Evolutionary conservation across 78 protist species (phyloP), one percentile per base, ranked within the genome.

Genomic region (Dictyostelium purpureum): DNA sequence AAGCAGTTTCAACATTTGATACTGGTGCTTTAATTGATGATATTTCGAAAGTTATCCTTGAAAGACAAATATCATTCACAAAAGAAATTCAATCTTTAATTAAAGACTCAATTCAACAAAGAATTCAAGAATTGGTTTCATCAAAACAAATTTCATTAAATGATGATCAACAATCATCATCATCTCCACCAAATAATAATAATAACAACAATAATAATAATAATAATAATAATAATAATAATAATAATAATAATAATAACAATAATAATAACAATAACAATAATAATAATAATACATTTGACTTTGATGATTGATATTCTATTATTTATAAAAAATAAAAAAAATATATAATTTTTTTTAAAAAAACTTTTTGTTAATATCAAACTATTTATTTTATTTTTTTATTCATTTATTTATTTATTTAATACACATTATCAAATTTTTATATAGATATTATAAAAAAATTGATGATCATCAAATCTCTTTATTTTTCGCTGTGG

Each of bases 1-100:
- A 49, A 40, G 79, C 75, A 33, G 56, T 43, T 24, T 52, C 47
- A n/a, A 73, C 91, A 57, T 85, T 85, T 14, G 91, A 85, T 59
- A 85, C 78, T 19, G 66, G 73, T 73, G 49, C 49, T 4, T 54
- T 85, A 0, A 38, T 85, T 26, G 91, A 85, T 12, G 91, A 85
- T n/a, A 33, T 85, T 26, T 85, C 91, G 28, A 85, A 73, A 59
- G 24, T 65, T 5, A 85, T 85, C 31, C 26, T 73, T 6, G 91
- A 85, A 66, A 85, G 65, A 59, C 91, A 85, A 73, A 16, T 85
- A 3, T 61, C 43, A 33, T 85, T 85, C 24, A 85, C 70, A 26
- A 85, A 73, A 24, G 91, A 85, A 28, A 45, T 85, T 19, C 79
- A 85, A 59, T 40, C 52, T 37, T 24, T 85, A n/a, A 59, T 85